A percentile compares a stretch with the other conserved stretches of the same genome.
Conservation (phyloP, 345 rosid species). For the Viola odorata region DNA sequence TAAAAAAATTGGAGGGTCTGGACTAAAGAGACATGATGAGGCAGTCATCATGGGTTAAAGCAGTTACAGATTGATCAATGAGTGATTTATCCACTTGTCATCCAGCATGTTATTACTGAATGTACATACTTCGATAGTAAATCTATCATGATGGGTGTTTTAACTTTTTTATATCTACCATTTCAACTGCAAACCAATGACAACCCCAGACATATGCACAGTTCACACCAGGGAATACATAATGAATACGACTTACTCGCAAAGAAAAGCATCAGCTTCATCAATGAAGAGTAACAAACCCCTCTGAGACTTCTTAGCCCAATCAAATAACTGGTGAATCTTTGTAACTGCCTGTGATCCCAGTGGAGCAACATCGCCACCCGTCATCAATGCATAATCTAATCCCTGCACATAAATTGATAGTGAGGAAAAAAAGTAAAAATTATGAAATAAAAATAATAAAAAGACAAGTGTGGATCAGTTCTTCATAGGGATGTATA, state of each 20-base stretch:
- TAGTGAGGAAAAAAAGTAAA: constrained; percentile 1
- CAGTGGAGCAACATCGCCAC: constrained; percentile 96
- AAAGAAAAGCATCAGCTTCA: constrained; percentile 98
- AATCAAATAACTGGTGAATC: constrained; percentile 93
- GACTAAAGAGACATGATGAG: no score
- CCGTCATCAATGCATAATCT: constrained; percentile 99
- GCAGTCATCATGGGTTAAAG: no score
- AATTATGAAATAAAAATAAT: no score
- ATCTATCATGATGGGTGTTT: no score
- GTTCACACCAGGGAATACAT: background rate
- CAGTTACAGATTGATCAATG: no score
- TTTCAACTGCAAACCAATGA: no score
- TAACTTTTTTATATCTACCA: no score
- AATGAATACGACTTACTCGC: constrained; percentile 65
- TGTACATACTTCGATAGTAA: no score
- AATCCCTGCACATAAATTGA: constrained; percentile 56
- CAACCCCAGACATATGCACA: no score
- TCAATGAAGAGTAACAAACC: constrained; percentile 90
- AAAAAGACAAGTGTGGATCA: background rate
- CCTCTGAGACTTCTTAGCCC: constrained; percentile 86
- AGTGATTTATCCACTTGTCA: no score
- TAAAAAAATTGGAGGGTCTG: no score
- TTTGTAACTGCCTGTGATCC: constrained; percentile 98
- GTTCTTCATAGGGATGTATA: background rate
- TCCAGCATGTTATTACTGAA: no score